These are phyloP conservation scores for Ophiostoma ips DNA, from an alignment of 2,329 filamentous ascomycete species.

Conservation along the genomic window DNA sequence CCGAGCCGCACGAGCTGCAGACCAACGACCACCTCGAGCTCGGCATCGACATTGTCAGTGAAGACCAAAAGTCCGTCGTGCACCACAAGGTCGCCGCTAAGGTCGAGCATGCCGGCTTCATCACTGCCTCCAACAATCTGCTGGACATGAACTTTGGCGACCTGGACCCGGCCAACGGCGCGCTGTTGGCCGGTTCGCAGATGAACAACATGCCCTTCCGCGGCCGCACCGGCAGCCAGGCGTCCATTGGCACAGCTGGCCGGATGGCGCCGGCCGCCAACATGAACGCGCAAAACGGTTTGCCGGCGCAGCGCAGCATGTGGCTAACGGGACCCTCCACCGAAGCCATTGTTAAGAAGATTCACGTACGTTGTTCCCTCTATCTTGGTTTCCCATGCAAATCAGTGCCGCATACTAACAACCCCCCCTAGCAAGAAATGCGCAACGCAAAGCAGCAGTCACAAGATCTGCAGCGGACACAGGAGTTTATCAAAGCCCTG, in stretches of 20 bases:
- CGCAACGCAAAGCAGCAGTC: slow-evolving; percentile 78
- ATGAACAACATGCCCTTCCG: slow-evolving; percentile 54
- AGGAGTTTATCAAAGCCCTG: slow-evolving; percentile 66
- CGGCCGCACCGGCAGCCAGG: slow-evolving; percentile 54
- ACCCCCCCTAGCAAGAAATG: slow-evolving; percentile 58
- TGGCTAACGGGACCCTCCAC: slow-evolving; percentile 84
- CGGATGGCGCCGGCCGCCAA: slow-evolving; percentile 42
- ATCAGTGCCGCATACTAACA: background rate
- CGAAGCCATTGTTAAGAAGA: slow-evolving; percentile 81
- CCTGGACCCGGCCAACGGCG: slow-evolving; percentile 65
- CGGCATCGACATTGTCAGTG: slow-evolving; percentile 95
- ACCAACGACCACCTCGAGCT: slow-evolving; percentile 87
- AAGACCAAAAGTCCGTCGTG: slow-evolving; percentile 96
- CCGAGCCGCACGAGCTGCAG: slow-evolving; percentile 84
- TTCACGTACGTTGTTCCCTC: slow-evolving; percentile 61
- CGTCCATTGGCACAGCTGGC: slow-evolving; percentile 46
- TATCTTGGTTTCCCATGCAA: background rate
- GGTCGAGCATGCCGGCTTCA: slow-evolving; percentile 85
- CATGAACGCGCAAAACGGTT: slow-evolving; percentile 36
- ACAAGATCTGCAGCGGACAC: slow-evolving; percentile 69
- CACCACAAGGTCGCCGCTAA: slow-evolving; percentile 97
- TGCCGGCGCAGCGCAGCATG: slow-evolving; percentile 66
- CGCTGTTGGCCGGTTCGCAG: slow-evolving; percentile 49
- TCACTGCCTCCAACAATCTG: slow-evolving; percentile 59
- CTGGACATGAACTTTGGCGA: slow-evolving; percentile 88